A percentile compares a stretch with the other conserved stretches of the same genome.
These are phyloP conservation scores for Xylaria flabelliformis DNA, from an alignment of 495 filamentous ascomycete species.

Conservation along the genomic window DNA sequence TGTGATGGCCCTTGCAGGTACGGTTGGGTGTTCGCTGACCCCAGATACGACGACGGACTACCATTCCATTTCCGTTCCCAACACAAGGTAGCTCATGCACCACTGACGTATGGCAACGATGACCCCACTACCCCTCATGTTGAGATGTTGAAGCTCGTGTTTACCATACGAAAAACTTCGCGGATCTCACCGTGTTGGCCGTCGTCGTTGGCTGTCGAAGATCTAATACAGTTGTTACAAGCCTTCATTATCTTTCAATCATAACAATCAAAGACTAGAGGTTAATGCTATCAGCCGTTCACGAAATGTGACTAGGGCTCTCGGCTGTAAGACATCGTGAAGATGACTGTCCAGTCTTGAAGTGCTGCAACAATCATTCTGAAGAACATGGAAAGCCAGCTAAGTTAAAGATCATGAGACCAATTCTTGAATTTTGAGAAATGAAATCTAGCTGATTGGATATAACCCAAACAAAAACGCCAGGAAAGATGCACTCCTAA, in stretches of 20 bases:
- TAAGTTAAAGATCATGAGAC: conserved; percentile 9
- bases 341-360: background rate
- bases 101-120: conserved; percentile 22
- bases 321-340: background rate
- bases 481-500: conserved; percentile 22
- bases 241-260: background rate
- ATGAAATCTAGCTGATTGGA: conserved; percentile 23
- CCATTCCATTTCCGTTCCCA: conserved; percentile 12
- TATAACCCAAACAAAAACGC: conserved; percentile 26
- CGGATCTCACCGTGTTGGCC: background rate
- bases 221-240: background rate
- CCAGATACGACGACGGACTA: conserved; percentile 23
- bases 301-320: background rate
- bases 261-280: background rate
- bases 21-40: background rate
- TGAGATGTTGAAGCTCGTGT: conserved; percentile 14
- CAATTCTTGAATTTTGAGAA: background rate
- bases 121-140: conserved; percentile 30
- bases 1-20: background rate
- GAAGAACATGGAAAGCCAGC: background rate
- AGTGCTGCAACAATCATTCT: background rate
- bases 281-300: background rate
- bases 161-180: background rate
- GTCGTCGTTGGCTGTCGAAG: background rate
- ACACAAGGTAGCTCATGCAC: conserved; percentile 21